Conservation (phyloP, 495 filamentous ascomycete genomes). For the Aspergillus haitiensis region DNA sequence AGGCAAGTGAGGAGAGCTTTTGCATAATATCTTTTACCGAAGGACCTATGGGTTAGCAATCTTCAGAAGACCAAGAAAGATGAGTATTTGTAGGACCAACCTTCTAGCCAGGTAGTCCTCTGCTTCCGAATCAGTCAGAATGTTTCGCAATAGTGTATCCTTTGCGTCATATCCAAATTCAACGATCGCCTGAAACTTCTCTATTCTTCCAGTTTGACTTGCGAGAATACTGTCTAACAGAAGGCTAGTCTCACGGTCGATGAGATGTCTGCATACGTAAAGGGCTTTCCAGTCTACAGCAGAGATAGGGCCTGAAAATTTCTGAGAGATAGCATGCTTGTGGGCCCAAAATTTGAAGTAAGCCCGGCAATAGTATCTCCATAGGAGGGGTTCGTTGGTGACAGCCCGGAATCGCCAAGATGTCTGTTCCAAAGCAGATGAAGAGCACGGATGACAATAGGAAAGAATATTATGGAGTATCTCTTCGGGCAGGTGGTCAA, state of each 20-base stretch:
- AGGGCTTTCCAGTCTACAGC: slow-evolving; percentile 75
- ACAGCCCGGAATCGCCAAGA: slow-evolving; percentile 65
- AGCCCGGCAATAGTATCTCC: slow-evolving; percentile 70
- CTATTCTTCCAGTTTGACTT: slow-evolving; percentile 65
- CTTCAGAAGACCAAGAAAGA: neutral
- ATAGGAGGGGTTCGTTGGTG: slow-evolving; percentile 69
- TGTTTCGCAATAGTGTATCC: slow-evolving; percentile 72
- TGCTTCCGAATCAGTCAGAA: slow-evolving; percentile 52
- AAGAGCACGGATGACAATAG: slow-evolving; percentile 52
- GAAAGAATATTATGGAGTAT: slow-evolving; percentile 68
- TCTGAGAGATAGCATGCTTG: slow-evolving; percentile 61
- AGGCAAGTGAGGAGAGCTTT: slow-evolving; percentile 70
- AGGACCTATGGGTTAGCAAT: slow-evolving; percentile 9
- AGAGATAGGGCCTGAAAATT: slow-evolving; percentile 51
- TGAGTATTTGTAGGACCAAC: slow-evolving; percentile 42
- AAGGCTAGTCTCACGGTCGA: slow-evolving; percentile 54
- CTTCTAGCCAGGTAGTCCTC: slow-evolving; percentile 82
- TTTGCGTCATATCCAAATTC: slow-evolving; percentile 82
- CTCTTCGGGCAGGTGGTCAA: slow-evolving; percentile 65
- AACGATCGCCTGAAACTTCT: slow-evolving; percentile 67
- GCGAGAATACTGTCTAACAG: slow-evolving; percentile 70
- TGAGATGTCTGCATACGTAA: slow-evolving; percentile 58
- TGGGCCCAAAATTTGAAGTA: slow-evolving; percentile 72
- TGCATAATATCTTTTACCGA: slow-evolving; percentile 65
- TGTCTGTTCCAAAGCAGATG: slow-evolving; percentile 53